Percentiles rank a stretch among this genome's conserved stretches.
These are phyloP conservation scores for Porogramme epimiltina DNA, from an alignment of 1,284 basidiomycete species.

Conservation along the genomic window DNA sequence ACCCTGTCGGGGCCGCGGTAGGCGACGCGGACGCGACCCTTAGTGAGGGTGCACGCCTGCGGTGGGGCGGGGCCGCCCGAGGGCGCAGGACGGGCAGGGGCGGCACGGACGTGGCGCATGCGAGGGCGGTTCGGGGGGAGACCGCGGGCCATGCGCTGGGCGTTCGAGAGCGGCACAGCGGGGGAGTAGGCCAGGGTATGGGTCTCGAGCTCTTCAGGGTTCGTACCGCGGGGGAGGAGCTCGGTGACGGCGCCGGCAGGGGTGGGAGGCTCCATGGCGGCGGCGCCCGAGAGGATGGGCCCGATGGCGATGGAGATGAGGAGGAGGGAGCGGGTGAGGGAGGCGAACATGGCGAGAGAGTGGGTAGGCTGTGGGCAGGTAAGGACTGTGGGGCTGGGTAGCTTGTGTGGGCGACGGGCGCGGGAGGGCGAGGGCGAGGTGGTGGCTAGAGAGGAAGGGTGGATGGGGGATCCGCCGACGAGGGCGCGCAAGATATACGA, in stretches of 20 bases:
- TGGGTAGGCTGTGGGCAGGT: too few relatives aligned
- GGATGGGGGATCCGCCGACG: too few relatives aligned
- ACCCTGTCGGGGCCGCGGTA: neutral
- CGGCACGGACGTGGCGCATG: conserved; percentile 9
- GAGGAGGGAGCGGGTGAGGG: conserved; percentile 29
- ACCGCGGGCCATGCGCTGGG: conserved; percentile 26
- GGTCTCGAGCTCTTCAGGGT: conserved; percentile 6
- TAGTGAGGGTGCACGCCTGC: neutral
- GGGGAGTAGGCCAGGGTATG: conserved; percentile 4
- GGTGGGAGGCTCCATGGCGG: neutral
- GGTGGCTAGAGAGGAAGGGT: too few relatives aligned
- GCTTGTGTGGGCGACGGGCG: too few relatives aligned
- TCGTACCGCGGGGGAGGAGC: neutral
- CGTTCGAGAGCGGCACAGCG: conserved; percentile 22
- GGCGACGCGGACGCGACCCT: neutral
- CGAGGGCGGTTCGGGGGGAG: conserved; percentile 26
- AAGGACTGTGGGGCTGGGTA: too few relatives aligned
- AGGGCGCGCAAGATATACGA: too few relatives aligned
- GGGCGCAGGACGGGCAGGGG: conserved; percentile 17
- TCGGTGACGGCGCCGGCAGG: too few relatives aligned
- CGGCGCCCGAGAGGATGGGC: conserved; percentile 26
- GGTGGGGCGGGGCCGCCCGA: conserved; percentile 16
- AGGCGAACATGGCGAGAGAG: conserved; percentile 47
- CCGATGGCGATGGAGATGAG: conserved; percentile 28
- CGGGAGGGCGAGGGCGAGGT: too few relatives aligned